Evolutionary conservation across 768 basidiomycete genomes (phyloP), one percentile per base, ranked within the genome.

Genomic region (Auricularia auricula-judae): DNA sequence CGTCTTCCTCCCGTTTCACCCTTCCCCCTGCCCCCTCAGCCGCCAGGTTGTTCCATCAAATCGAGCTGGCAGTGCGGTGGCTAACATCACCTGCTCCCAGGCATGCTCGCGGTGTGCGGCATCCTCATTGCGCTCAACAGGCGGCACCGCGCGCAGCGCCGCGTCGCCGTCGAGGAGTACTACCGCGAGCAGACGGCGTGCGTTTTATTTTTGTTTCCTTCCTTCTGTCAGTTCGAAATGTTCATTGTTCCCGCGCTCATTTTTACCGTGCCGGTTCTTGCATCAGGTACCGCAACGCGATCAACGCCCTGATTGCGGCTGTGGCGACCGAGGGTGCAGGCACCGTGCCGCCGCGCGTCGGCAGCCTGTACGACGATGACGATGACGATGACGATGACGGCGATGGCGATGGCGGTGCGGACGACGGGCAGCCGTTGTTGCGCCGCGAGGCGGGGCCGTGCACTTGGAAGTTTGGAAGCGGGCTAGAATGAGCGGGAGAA

Each of bases 131-230:
- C 56, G 43, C 18, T 56, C 35, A 43, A 64, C 54, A 39, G 36
- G 29, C 54, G 56, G 4, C 54, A 64, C 33, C 64, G 64, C 33
- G 39, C 21, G 56, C 34, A 59, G 36, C 23, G 58, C 10, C 18
- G 59, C 35, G 56, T 36, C 3, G 64, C 59, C 18, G 54, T 83
- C 36, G 72, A 76, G 47, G 78, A 81, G 51, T 83, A 83, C 67
- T 83, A 81, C 65, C 69, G 76, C 33, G 81, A 84, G 67, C 82
- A 83, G 67, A 72, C 56, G 0, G 23, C 29, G 56, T 59, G 56
- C 23, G 56, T 29, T 29, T 29, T 29, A 29, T 29, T 29, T 29
- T 29, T 23, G 23, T 23, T 1, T 59, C 29, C n/a, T 36, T 3
- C 18, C 51, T 7, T n/a, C n/a, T n/a, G n/a, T 33, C 29, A 33